Percentiles rank a stretch among this genome's conserved stretches.
phyloP scores from a whole-genome alignment of 2,329 filamentous ascomycete genomes.

The Hypoxylon sp. region DNA sequence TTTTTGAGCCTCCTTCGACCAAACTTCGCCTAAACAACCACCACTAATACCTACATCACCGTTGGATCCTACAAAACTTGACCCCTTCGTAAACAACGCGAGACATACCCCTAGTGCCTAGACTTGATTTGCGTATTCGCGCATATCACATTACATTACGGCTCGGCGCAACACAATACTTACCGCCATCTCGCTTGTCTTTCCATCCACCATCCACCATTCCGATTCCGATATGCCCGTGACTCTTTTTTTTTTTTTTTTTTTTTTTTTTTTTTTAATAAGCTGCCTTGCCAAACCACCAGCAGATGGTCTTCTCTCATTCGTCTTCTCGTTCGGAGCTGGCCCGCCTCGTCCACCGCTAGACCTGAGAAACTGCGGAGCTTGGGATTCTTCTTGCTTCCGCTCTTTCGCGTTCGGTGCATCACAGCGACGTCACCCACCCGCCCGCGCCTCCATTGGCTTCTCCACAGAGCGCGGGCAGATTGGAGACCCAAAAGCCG shows the following conservation, averaged over 20 bases:
- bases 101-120: conserved; percentile 21
- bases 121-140: conserved; percentile 23
- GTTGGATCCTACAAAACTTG: conserved; percentile 13
- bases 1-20: conserved; percentile 33
- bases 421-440: conserved; percentile 28
- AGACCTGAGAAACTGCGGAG: conserved; percentile 13
- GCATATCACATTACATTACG: conserved; percentile 31
- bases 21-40: conserved; percentile 14
- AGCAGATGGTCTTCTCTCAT: conserved; percentile 18
- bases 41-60: background rate
- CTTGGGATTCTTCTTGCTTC: conserved; percentile 15
- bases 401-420: conserved; percentile 31
- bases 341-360: conserved; percentile 24
- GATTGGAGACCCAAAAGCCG: conserved; percentile 7
- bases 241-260: conserved; percentile 26
- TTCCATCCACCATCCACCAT: conserved; percentile 28
- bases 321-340: conserved; percentile 6
- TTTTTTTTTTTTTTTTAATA: too few relatives aligned
- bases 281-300: conserved; percentile 14
- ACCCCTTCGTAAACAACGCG: conserved; percentile 17
- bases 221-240: conserved; percentile 12
- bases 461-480: conserved; percentile 1
- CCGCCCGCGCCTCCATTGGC: background rate
- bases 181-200: conserved; percentile 34
- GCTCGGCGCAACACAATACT: conserved; percentile 35